These are phyloP conservation scores for Stipa capillata DNA, from an alignment of 176 grass and related monocot species.

Conservation along the genomic window DNA sequence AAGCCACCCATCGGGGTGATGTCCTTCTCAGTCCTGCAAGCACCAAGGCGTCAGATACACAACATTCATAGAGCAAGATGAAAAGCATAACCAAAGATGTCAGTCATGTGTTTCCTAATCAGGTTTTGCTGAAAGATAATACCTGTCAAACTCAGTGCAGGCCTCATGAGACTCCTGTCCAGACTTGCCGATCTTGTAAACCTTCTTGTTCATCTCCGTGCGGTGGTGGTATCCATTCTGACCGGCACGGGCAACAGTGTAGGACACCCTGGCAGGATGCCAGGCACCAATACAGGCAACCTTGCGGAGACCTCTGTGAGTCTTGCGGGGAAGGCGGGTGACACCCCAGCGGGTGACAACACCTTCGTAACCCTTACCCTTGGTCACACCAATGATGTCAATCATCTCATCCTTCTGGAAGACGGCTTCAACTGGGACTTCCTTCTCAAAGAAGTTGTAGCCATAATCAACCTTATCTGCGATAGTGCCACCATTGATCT, in stretches of 20 bases:
- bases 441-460: constrained; percentile 86
- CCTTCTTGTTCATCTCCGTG: constrained; percentile 95
- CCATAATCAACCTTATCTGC: constrained; percentile 93
- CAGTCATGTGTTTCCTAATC: too few species aligned
- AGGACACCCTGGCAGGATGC: constrained; percentile 96
- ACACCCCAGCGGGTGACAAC: constrained; percentile 98
- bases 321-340: constrained; percentile 92
- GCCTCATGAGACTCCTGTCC: constrained; percentile 63
- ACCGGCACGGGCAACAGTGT: constrained; percentile 88
- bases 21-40: constrained; percentile 85
- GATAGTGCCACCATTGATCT: constrained; percentile 77
- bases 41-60: not conserved
- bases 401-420: constrained; percentile 98
- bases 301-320: constrained; percentile 96
- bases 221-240: constrained; percentile 98
- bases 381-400: constrained; percentile 92
- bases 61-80: not conserved
- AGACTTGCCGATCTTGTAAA: constrained; percentile 88
- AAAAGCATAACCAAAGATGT: too few species aligned
- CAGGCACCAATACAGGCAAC: constrained; percentile 97
- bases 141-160: constrained; percentile 85
- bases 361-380: constrained; percentile 97
- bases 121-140: not conserved
- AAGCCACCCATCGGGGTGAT: constrained; percentile 96
- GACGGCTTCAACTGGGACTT: constrained; percentile 72